Evolutionary conservation across 306 rosid species (phyloP), one percentile per base, ranked within the genome.

Genomic region (Cicer chorassanicum): DNA sequence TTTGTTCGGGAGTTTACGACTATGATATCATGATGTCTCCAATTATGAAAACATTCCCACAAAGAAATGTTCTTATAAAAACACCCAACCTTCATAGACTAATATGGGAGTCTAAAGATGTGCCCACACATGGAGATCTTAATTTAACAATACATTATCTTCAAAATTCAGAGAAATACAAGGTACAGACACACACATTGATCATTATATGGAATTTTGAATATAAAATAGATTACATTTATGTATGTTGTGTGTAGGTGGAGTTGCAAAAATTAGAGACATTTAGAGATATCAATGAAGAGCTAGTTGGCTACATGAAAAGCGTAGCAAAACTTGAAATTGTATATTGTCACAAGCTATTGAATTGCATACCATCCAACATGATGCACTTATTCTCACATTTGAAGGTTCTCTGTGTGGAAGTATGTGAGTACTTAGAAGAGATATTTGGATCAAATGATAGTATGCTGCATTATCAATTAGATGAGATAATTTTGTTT

Each of bases 401-500:
- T n/a, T n/a, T n/a, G n/a, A n/a, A n/a, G n/a, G n/a, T n/a, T n/a
- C n/a, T n/a, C 7, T 0, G 0, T 0, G 54, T 53, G 6, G 0
- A 1, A 18, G 2, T 21, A 11, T 75, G 80, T 65, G 45, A 16
- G 2, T 11, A 12, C 43, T 2, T 65, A 9, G 53, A 51, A 42
- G 67, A 65, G 13, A 66, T 76, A 76, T 76, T 76, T 10, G 80
- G 41, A 75, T 18, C 56, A 42, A 55, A 2, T 24, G 15, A 36
- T 21, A 29, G 1, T 7, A 21, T 2, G 13, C 4, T 73, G 38
- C 18, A n/a, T 3, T 60, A 29, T 15, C 8, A 65, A 6, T 6
- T 16, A 34, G 0, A 0, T 0, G 0, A 0, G 0, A 2, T 65
- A 1, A 0, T 0, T 0, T 51, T 75, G 44, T 0, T 0, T 39